Conservation (phyloP, 768 basidiomycete species). For the Lactifluus volemus region DNA sequence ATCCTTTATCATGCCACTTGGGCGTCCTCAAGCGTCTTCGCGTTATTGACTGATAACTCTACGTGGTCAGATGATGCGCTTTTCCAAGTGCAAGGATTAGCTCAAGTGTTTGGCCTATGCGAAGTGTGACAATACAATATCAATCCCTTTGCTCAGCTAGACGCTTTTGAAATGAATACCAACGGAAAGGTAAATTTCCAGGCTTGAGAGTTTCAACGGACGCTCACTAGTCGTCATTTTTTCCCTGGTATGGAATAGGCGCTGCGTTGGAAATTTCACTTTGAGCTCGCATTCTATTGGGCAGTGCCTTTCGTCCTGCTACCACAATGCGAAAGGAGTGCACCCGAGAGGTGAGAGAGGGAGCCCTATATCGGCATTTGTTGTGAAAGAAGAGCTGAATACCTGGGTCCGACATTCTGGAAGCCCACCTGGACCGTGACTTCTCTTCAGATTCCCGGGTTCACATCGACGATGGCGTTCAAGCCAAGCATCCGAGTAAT, state of each 20-base stretch:
- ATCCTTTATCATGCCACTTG: background rate
- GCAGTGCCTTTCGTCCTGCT: background rate
- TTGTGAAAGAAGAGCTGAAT: background rate
- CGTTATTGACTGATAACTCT: background rate
- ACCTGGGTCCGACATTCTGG: background rate
- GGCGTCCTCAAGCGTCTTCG: background rate
- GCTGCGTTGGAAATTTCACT: background rate
- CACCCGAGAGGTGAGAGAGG: background rate
- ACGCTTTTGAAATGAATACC: too few species aligned
- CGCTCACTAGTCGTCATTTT: background rate
- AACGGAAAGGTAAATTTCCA: background rate
- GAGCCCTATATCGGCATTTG: background rate
- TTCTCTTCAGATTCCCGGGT: background rate
- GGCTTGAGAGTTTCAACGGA: background rate
- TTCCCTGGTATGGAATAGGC: background rate
- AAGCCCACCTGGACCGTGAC: background rate
- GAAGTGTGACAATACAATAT: background rate
- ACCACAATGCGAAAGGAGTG: background rate
- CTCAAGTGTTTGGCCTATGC: background rate
- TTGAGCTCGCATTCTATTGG: background rate
- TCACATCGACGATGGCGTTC: slow-evolving; percentile 2
- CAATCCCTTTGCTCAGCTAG: background rate
- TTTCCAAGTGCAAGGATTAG: background rate
- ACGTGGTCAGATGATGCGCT: background rate
- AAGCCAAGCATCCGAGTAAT: background rate